These are phyloP conservation scores for Talaromyces liani DNA, from an alignment of 495 filamentous ascomycete genomes.

Conservation along the genomic window DNA sequence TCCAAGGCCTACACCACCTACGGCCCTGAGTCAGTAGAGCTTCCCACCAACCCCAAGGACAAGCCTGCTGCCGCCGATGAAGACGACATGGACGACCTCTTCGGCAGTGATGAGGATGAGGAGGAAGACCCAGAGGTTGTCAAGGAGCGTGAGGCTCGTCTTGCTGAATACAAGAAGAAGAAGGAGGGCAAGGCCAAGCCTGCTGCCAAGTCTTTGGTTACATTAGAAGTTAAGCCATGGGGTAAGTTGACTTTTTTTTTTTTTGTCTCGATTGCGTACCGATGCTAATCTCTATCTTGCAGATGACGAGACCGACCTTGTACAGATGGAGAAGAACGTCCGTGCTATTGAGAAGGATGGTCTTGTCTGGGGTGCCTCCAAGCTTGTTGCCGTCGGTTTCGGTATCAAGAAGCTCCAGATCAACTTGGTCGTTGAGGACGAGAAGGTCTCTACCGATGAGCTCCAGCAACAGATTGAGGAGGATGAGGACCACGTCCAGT, in stretches of 20 bases:
- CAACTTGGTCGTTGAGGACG: constrained; percentile 94
- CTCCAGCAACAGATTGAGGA: constrained; percentile 81
- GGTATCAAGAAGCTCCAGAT: constrained; percentile 99
- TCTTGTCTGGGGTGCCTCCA: constrained; percentile 91
- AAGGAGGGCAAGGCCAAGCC: constrained; percentile 89
- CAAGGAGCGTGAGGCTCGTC: constrained; percentile 72
- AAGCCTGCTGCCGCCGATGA: constrained; percentile 69
- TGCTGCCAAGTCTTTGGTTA: constrained; percentile 91
- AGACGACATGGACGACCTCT: constrained; percentile 83
- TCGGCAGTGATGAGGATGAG: constrained; percentile 85
- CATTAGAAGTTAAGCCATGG: constrained; percentile 97
- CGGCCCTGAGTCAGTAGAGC: constrained; percentile 72
- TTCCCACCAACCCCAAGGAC: constrained; percentile 78
- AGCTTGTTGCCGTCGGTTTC: constrained; percentile 84
- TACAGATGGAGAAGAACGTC: constrained; percentile 70
- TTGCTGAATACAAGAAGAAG: constrained; percentile 94
- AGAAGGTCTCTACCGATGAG: constrained; percentile 84
- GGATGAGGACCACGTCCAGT: constrained; percentile 96
- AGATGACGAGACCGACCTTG: constrained; percentile 94
- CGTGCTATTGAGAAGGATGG: constrained; percentile 87
- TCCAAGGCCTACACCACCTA: constrained; percentile 82
- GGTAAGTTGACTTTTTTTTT: constrained; percentile 51
- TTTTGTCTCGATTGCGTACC: neutral
- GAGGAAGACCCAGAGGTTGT: constrained; percentile 80
- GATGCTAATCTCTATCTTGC: neutral